Evolutionary conservation across 345 rosid genomes (phyloP).

Genomic region (Gossypioides kirkii): DNA sequence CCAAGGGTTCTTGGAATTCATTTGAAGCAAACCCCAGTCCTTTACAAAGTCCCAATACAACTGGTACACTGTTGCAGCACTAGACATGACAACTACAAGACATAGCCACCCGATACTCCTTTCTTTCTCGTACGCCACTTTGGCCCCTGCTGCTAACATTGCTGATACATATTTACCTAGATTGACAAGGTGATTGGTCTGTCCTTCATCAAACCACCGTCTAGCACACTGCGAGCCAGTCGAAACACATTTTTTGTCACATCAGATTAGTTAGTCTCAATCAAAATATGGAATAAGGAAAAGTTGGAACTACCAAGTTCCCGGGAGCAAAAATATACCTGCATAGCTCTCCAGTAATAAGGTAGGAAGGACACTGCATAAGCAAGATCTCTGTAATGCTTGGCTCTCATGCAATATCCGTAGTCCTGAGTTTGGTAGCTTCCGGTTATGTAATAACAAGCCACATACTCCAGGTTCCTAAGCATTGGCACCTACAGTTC

Average conservation of each 20-base stretch:
- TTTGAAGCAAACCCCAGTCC: slow-evolving; percentile 97
- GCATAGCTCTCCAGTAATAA: slow-evolving; percentile 99
- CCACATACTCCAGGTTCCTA: slow-evolving; percentile 73
- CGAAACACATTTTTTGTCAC: slow-evolving; percentile 5
- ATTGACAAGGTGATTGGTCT: slow-evolving; percentile 67
- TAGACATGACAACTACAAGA: slow-evolving; percentile 68
- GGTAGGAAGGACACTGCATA: slow-evolving; percentile 96
- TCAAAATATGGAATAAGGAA: not conserved
- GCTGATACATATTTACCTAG: slow-evolving; percentile 95
- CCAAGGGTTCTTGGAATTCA: slow-evolving; percentile 93
- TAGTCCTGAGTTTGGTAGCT: slow-evolving; percentile 89
- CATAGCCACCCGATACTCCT: slow-evolving; percentile 57
- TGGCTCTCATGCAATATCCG: slow-evolving; percentile 73
- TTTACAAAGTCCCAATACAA: slow-evolving; percentile 97
- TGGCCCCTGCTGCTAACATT: slow-evolving; percentile 93
- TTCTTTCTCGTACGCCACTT: slow-evolving; percentile 84
- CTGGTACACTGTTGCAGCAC: slow-evolving; percentile 81
- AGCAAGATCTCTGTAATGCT: slow-evolving; percentile 76
- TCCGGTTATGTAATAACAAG: slow-evolving; percentile 91
- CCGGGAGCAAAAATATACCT: slow-evolving; percentile 37
- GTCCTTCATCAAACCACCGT: slow-evolving; percentile 92
- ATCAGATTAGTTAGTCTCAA: not conserved
- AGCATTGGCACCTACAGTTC: slow-evolving; percentile 66
- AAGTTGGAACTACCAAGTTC: not conserved
- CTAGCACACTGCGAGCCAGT: slow-evolving; percentile 67